Conservation (phyloP, 2,329 filamentous ascomycete species). For the Ophiosphaerella herpotricha region DNA sequence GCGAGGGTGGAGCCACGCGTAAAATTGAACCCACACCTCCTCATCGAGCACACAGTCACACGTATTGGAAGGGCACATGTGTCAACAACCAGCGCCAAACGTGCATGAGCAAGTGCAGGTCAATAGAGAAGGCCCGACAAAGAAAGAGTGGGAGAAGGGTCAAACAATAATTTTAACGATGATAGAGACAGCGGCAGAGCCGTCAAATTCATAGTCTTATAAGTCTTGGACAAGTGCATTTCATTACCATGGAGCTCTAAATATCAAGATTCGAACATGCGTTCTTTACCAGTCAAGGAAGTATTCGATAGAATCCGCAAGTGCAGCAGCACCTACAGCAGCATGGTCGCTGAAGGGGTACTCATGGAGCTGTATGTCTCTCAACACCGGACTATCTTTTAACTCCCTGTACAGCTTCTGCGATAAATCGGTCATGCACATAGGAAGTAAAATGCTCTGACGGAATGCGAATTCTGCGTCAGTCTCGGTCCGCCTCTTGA, state of each 20-base stretch:
- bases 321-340: slow-evolving; percentile 31
- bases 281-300: slow-evolving; percentile 34
- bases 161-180: no score
- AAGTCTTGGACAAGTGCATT: no score
- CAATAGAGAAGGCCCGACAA: no score
- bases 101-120: no score
- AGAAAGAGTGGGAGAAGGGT: no score
- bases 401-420: slow-evolving; percentile 30
- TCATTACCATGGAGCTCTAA: background rate
- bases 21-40: no score
- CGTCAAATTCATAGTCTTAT: background rate
- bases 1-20: no score
- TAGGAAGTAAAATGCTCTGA: slow-evolving; percentile 26
- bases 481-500: slow-evolving; percentile 33
- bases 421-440: slow-evolving; percentile 28
- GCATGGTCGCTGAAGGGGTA: slow-evolving; percentile 42
- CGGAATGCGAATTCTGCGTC: slow-evolving; percentile 31
- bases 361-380: slow-evolving; percentile 33
- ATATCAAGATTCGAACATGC: background rate
- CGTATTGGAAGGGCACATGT: no score
- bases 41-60: background rate
- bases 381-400: slow-evolving; percentile 23
- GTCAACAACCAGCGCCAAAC: no score
- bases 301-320: slow-evolving; percentile 40
- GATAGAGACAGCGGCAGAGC: background rate